A percentile compares a stretch with the other conserved stretches of the same genome.
Evolutionary conservation across 1,284 basidiomycete species (phyloP).

Genomic region (Pholiota adiposa): DNA sequence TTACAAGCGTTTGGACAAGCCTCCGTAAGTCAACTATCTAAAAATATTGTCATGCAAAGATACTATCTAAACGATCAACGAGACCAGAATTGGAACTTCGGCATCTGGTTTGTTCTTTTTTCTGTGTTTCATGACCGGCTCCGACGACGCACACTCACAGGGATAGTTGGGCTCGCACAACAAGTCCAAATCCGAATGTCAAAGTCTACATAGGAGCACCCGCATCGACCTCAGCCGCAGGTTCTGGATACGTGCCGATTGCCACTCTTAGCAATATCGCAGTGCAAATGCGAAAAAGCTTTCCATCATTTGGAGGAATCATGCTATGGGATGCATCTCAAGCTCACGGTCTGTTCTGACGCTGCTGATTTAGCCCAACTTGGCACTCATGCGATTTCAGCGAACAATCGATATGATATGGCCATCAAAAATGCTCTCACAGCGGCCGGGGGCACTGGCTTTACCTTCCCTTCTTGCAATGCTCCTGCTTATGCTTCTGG

Average conservation of each 20-base stretch:
- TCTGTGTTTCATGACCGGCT: neutral
- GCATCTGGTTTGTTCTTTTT: conserved; percentile 44
- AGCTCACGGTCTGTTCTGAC: conserved; percentile 55
- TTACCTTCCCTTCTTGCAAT: conserved; percentile 64
- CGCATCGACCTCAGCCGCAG: conserved; percentile 59
- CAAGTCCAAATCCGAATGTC: conserved; percentile 60
- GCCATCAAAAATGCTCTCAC: conserved; percentile 64
- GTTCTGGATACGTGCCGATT: conserved; percentile 56
- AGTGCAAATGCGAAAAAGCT: conserved; percentile 58
- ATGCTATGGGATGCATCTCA: conserved; percentile 79
- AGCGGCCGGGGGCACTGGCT: conserved; percentile 67
- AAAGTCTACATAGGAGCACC: conserved; percentile 67
- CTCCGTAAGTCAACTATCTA: conserved; percentile 22
- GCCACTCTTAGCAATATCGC: conserved; percentile 54
- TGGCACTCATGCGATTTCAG: conserved; percentile 33
- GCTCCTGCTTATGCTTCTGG: conserved; percentile 57
- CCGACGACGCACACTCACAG: conserved; percentile 26
- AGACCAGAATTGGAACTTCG: conserved; percentile 62
- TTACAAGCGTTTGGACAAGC: conserved; percentile 33
- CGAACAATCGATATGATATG: conserved; percentile 62
- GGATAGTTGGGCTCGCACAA: conserved; percentile 63
- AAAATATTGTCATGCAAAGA: neutral
- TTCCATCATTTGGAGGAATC: conserved; percentile 73
- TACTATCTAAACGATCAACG: neutral
- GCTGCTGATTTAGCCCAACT: neutral